Evolutionary conservation across 768 basidiomycete genomes (phyloP), one percentile per base, ranked within the genome.

Genomic region (Gautieria morchelliformis): DNA sequence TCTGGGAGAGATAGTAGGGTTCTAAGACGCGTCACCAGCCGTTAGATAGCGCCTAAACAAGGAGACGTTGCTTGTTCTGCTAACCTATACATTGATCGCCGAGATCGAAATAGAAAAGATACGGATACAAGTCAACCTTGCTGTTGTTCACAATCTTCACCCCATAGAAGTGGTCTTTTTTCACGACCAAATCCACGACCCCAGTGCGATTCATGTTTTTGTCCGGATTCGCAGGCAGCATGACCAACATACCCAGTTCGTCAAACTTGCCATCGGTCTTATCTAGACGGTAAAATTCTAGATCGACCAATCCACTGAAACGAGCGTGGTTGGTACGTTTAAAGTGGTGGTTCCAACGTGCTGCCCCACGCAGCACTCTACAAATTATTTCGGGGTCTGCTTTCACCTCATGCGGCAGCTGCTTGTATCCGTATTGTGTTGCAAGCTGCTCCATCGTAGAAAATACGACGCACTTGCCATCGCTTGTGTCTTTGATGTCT

Each of bases 21-120:
- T 20, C 53, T 52, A 9, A 15, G 24, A 22, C 6, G 27, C 22
- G n/a, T 47, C 11, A 47, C 14, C 14, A 9, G 35, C 35, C 35
- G 9, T 47, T n/a, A 22, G 9, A 11, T 10, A 22, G 17, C 17
- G 9, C 17, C 9, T 51, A 27, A 27, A 27, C 11, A 39, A 40
- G 9, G 5, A 33, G 37, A 53, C 12, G 6, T 11, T 14, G n/a
- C n/a, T 15, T 15, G 30, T 17, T 14, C 11, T 3, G 68, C 62
- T 41, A 22, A 62, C 62, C 37, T 33, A 63, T 67, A 53, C 67
- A 66, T 27, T 69, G 58, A 33, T 69, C 69, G 52, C 63, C 62
- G 44, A 62, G 59, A 52, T 70, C 64, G 52, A 70, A 70, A 50
- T 67, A 69, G 49, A 69, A 69, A 12, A 68, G 39, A 45, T 60